These are phyloP conservation scores for Apophysomyces trapeziformis DNA, from an alignment of 371 early-diverging fungal genomes.

Conservation along the genomic window DNA sequence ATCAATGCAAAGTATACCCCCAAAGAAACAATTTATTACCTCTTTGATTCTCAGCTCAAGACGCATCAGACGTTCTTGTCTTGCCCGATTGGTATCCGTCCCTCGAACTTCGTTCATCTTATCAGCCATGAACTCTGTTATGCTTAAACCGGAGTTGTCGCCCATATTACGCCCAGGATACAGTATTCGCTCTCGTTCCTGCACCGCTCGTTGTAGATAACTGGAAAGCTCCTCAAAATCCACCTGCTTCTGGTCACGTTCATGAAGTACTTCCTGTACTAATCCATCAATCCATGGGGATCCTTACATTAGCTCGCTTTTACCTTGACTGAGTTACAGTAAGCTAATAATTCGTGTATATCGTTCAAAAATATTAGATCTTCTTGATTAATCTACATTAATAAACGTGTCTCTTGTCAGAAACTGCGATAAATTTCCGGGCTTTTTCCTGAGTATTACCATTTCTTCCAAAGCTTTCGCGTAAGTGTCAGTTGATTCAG, in stretches of 20 bases:
- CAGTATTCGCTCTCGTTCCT: conserved; percentile 63
- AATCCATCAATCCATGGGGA: not conserved
- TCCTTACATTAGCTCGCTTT: not conserved
- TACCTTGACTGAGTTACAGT: conserved; percentile 90
- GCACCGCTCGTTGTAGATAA: conserved; percentile 70
- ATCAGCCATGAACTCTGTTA: conserved; percentile 82
- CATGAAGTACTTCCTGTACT: conserved; percentile 70
- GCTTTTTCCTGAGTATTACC: conserved; percentile 37
- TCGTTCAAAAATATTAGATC: conserved; percentile 49
- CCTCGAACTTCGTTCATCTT: conserved; percentile 91
- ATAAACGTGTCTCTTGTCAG: too few relatives aligned
- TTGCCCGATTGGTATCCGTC: conserved; percentile 78
- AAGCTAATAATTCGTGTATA: conserved; percentile 84
- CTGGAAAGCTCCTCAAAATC: conserved; percentile 89
- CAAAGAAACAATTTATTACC: conserved; percentile 40
- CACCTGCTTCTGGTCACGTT: conserved; percentile 94
- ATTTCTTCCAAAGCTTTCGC: conserved; percentile 70
- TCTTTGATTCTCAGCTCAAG: conserved; percentile 76
- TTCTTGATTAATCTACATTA: conserved; percentile 62
- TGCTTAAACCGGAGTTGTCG: conserved; percentile 59
- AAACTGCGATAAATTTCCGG: too few relatives aligned
- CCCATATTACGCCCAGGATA: conserved; percentile 49
- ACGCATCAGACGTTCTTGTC: conserved; percentile 75
- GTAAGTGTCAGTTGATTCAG: conserved; percentile 69
- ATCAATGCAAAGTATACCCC: not conserved